A percentile compares a stretch with the other conserved stretches of the same genome.
Evolutionary conservation across 345 rosid genomes (phyloP).

Genomic region (Eucalyptus brandiana): DNA sequence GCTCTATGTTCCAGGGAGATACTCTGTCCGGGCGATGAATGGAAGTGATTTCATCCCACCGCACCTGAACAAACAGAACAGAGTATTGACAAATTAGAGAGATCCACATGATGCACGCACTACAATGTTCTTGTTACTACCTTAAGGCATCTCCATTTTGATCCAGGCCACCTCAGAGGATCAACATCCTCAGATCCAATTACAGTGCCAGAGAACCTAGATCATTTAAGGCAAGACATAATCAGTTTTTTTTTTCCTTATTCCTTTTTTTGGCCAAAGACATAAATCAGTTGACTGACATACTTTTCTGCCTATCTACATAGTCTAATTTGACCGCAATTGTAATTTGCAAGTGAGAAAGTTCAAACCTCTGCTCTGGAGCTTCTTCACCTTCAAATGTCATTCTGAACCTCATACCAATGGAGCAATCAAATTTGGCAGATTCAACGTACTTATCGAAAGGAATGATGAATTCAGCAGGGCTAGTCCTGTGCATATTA

Average conservation of each 20-base stretch:
- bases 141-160: conserved; percentile 56
- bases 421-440: conserved; percentile 15
- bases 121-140: conserved; percentile 1
- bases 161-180: conserved; percentile 34
- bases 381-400: conserved; percentile 50
- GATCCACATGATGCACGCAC: not conserved
- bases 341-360: not conserved
- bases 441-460: conserved; percentile 31
- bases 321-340: not conserved
- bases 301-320: not conserved
- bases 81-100: not conserved
- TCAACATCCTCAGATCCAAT: conserved; percentile 41
- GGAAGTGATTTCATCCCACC: conserved; percentile 44
- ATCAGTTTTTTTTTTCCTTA: not conserved
- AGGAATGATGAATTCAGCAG: conserved; percentile 37
- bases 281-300: not conserved
- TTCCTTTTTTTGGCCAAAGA: not conserved
- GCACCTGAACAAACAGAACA: conserved; percentile 10
- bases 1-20: conserved; percentile 49
- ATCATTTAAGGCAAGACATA: not conserved
- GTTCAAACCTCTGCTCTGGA: conserved; percentile 40
- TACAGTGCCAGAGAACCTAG: conserved; percentile 45
- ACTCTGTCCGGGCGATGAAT: conserved; percentile 36
- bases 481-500: conserved; percentile 27
- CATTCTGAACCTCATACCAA: conserved; percentile 61